A percentile compares a stretch with the other conserved stretches of the same genome.
Conservation (phyloP, 1,284 basidiomycete genomes). For the Neotropicomus parvogracilis region DNA sequence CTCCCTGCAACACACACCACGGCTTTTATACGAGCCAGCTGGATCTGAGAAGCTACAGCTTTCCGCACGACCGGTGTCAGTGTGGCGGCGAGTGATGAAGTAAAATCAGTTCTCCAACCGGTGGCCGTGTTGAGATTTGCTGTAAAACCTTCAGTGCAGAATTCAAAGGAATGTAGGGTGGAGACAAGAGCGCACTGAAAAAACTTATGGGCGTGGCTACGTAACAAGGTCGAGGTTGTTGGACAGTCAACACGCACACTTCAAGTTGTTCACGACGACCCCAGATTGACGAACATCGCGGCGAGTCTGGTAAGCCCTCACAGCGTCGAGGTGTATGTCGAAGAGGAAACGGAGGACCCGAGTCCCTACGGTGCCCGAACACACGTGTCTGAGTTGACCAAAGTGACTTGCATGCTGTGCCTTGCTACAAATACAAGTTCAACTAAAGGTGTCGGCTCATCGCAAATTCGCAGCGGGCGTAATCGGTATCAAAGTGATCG, state of each 20-base stretch:
- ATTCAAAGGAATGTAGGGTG: background rate
- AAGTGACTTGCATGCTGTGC: no score
- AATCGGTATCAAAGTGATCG: no score
- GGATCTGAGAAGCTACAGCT: slow-evolving; percentile 9
- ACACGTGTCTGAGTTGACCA: slow-evolving; percentile 13
- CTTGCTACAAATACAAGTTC: no score
- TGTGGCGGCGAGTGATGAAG: background rate
- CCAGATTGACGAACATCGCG: slow-evolving; percentile 9
- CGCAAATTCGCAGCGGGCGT: no score
- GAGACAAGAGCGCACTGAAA: slow-evolving; percentile 1
- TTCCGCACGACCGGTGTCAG: slow-evolving; percentile 4
- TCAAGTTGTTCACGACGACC: slow-evolving; percentile 9
- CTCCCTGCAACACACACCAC: background rate
- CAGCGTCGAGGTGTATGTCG: background rate
- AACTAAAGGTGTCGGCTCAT: no score
- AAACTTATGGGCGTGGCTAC: slow-evolving; percentile 12
- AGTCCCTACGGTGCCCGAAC: slow-evolving; percentile 27
- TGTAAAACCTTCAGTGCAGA: slow-evolving; percentile 1
- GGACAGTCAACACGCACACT: slow-evolving; percentile 3
- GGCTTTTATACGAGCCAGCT: slow-evolving; percentile 20
- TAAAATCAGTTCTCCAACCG: slow-evolving; percentile 4
- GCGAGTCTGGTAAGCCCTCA: background rate
- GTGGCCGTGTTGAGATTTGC: slow-evolving; percentile 1
- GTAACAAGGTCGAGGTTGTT: slow-evolving; percentile 11
- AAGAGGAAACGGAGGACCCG: background rate